Evolutionary conservation across 2,329 filamentous ascomycete genomes (phyloP), one percentile per base, ranked within the genome.

Genomic region (Furcasterigmium sp.): DNA sequence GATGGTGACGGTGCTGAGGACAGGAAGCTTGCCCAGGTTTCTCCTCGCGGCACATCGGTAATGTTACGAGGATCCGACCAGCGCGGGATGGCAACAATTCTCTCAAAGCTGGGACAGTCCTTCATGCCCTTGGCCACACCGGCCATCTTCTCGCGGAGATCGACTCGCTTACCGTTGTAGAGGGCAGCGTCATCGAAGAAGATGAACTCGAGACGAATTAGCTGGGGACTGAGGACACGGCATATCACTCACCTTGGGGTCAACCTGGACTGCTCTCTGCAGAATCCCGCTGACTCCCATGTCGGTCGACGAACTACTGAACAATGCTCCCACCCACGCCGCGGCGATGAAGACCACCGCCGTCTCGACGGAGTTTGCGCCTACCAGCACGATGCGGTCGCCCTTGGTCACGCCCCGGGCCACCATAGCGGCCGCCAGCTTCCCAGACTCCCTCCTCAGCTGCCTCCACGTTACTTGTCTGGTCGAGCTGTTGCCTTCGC

Each of bases 141-240:
- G 20, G 62, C 60, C 65, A 94, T 91, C 66, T 93, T 93, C 1
- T 69, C 62, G 5, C 84, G 70, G 30, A 94, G 67, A 54, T 93
- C 86, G 19, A 85, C 70, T 1, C 69, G 78, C 61, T 86, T 87
- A 37, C 86, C 86, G 52, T 91, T 91, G 53, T 94, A 94, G 3
- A 91, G 65, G 0, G 87, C 77, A 29, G 74, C 80, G 53, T 93
- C 88, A 53, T 95, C 89, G 56, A 91, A 82, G 57, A 94, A 93
- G n/a, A 95, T 71, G 57, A 80, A 87, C 61, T 77, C n/a, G 37
- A 40, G 5, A 25, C 17, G 7, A 18, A 8, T 40, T 11, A 43
- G 39, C 17, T 26, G 2, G 10, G 23, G 5, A 1, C 25, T 28
- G 23, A 26, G 23, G 23, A 7, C 23, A 11, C 11, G 23, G 11